Base-by-base conservation (phyloP, 495 filamentous ascomycete species). In the Penicillium maclennaniae region DNA sequence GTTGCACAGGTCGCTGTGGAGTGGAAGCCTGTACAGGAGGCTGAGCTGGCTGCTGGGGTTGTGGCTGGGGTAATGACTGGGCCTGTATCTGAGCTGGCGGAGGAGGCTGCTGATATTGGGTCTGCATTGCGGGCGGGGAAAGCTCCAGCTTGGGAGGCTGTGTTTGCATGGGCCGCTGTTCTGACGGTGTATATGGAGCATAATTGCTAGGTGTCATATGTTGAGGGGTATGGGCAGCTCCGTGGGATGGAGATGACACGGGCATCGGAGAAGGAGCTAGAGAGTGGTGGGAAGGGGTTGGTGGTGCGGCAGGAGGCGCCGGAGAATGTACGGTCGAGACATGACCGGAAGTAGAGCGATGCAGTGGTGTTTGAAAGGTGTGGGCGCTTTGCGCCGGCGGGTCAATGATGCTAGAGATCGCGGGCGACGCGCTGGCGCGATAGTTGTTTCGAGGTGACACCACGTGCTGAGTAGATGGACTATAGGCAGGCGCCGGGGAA, bases 331-430 rank as follows among this genome's bases (percentile, higher is more conserved):
- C 58, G 8, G 65, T 49, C 10, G 66, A 59, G 34, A 59, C 65
- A 58, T 66, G 65, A n/a, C 55, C 58, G 7, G 72, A 67, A 2
- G 72, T 67, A 4, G 62, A 60, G 43, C 72, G 72, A 7, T 64
- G 53, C 9, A 63, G 65, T 5, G 60, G 54, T 34, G 60, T 49
- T 50, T 69, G 74, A n/a, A 60, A 34, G 8, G 57, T 49, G 42
- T 68, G 69, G 26, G 59, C 31, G 74, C 67, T 72, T 27, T 69
- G 49, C 70, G 65, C 10, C 65, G 87, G 83, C 7, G 88, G 89
- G 54, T 96, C 91, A 38, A 96, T 91, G 34, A 96, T 78, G 66
- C 89, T 93, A 17, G 89, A 84, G 54, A 96, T 96, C 0, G 91
- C 89, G 7, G 91, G 90, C 21, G 91, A 95, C 17, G 88, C 87